Base-by-base conservation (phyloP, 176 grass and related monocot species). In the Lolium rigidum region DNA sequence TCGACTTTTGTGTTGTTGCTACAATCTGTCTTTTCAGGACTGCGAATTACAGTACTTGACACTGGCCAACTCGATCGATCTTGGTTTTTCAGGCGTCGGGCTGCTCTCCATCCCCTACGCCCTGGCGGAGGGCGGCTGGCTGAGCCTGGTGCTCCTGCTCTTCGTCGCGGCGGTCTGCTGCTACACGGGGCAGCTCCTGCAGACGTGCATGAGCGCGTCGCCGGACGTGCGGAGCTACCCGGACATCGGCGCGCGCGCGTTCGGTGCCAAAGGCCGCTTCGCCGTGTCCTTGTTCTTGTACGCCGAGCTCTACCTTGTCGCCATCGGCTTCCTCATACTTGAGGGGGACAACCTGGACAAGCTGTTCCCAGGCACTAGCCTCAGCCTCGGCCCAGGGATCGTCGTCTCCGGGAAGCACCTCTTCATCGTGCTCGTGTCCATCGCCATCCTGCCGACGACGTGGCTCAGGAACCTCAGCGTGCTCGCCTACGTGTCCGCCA, bases 141-240 rank as follows among this genome's bases (percentile, higher is more conserved):
- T 95, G 20, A 92, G 88, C 88, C 74, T 92, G 21, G 35, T 61
- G 28, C 38, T 90, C 38, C 78, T 95, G 21, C 67, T 87, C 51
- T 6, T 82, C 63, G 57, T 92, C 17, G 86, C 82, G 1, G 39
- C 67, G 10, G 60, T 85, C 12, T 95, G 88, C 79, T 95, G 73
- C 73, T 92, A 92, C 86, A 94, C 90, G 4, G 93, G 93, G 18
- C 55, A 90, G n/a, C 93, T 94, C 73, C 79, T 94, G 18, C 71
- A 78, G 64, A 79, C 85, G 24, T 95, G 93, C 87, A 95, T 92
- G 87, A 41, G 15, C 26, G 16, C 69, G 17, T 76, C 87, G 25
- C 73, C 78, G 1, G 3, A 31, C 38, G 80, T 92, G 56, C 63
- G 73, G 71, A 83, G 81, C 6, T 94, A 94, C 80, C 93, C 90